Evolutionary conservation across 495 filamentous ascomycete species (phyloP), one percentile per base, ranked within the genome.

Genomic region (Tuber borchii): DNA sequence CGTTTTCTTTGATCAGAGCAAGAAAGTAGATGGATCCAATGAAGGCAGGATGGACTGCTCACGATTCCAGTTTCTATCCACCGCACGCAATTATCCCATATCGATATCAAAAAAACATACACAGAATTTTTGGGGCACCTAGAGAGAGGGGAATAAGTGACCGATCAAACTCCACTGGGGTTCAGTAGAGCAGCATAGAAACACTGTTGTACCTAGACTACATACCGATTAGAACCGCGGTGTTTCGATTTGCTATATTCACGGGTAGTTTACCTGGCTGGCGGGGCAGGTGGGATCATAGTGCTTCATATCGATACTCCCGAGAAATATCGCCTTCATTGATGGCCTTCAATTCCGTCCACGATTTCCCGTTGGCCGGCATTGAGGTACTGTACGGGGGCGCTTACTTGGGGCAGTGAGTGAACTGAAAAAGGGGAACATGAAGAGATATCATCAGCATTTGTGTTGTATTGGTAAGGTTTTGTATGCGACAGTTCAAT

Each of bases 1-100:
- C 83, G 78, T 69, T 84, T 84, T 71, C 83, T 83, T 71, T 84
- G 83, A 45, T 84, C 83, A 74, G 78, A 80, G 79, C 83, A 84
- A 37, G 83, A 78, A 65, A 65, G 56, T 19, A 34, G 56, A 65
- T 34, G 56, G 26, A 14, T 7, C 56, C 56, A 65, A 65, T 34
- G 14, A 65, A 65, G 56, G 56, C 14, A 31, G 56, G n/a, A 61
- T 61, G 56, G 56, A 31, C 10, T 1, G n/a, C 34, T 34, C 34
- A 65, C 17, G 26, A 65, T 65, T 65, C 56, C 16, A 34, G 26
- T 65, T 65, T 65, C 26, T 31, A 34, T 65, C 56, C 26, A 34
- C 56, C 34, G 56, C 26, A 6, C 26, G 2, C 12, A 31, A 34
- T 7, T 34, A 10, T 34, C 56, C 56, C 26, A 65, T 65, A 65